Base-by-base conservation (phyloP, 371 early-diverging fungal species). In the Sporodiniella umbellata region DNA sequence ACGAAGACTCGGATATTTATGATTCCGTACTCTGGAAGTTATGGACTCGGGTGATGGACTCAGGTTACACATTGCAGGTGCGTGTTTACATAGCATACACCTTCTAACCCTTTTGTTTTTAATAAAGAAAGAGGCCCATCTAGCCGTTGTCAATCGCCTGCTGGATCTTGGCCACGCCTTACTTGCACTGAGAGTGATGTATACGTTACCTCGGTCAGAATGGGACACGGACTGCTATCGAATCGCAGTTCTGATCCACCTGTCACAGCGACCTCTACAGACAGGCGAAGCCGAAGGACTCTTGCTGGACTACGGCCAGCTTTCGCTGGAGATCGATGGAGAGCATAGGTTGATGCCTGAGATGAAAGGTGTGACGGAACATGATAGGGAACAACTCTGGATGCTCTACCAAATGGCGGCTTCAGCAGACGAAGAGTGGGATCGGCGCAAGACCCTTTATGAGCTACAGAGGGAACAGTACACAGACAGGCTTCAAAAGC, bases 41-140 rank as follows among this genome's bases (percentile, higher is more conserved):
- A 24, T 67, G 69, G 53, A 59, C 67, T 19, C 67, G 67, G 49
- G 68, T 73, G 7, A 51, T 73, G 3, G 67, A 70, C n/a, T 51
- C 70, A 31, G 74, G 74, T 3, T 67, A 67, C 48, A 56, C 45
- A 11, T 35, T 73, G 26, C 56, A 69, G 62, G 70, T 66, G 19
- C 23, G n/a, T 25, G 19, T 43, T 43, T 43, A 23, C 23, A n/a
- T n/a, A n/a, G n/a, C n/a, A n/a, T n/a, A n/a, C n/a, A n/a, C 19
- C 10, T 28, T 28, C 10, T 28, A 7, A 7, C 10, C 10, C 10
- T 28, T 28, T 28, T 28, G 4, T 28, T 28, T 28, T 28, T 28
- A 28, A 28, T 7, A 28, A 28, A 28, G 58, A 58, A 50, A 39
- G 58, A 56, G 1, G 65, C 65, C 0, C 62, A 73, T 53, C 18